A percentile compares a stretch with the other conserved stretches of the same genome.
Conservation (phyloP, 1,284 basidiomycete genomes). For the Phaffia rhodozyma region DNA sequence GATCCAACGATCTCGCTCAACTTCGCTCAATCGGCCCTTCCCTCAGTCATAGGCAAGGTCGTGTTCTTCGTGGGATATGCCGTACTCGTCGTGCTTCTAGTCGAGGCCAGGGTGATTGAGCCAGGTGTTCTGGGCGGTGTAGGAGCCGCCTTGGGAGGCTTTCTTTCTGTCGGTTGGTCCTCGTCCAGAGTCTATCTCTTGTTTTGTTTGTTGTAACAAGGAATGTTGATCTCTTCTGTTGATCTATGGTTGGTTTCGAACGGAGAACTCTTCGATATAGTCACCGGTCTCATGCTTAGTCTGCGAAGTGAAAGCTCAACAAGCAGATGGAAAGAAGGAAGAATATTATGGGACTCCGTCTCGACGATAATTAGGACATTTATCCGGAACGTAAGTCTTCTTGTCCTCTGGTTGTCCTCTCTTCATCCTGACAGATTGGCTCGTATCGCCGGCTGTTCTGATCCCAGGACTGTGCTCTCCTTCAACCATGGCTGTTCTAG, state of each 20-base stretch:
- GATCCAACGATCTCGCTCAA: not conserved
- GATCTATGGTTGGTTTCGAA: not conserved
- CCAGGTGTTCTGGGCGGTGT: not conserved
- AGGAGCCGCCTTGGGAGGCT: slow-evolving; percentile 1
- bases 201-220: not conserved
- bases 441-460: not conserved
- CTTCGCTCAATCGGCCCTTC: slow-evolving; percentile 7
- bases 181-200: not conserved
- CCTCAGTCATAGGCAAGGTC: slow-evolving; percentile 2
- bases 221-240: not conserved
- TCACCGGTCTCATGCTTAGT: slow-evolving; percentile 10
- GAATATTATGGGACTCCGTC: not conserved
- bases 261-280: not conserved
- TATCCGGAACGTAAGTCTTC: slow-evolving; percentile 4
- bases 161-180: slow-evolving; percentile 10
- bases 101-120: not conserved
- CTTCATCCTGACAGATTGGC: not conserved
- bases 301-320: slow-evolving; percentile 6
- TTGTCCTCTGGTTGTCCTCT: not conserved
- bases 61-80: slow-evolving; percentile 6
- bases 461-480: not conserved
- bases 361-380: not conserved
- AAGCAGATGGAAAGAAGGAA: slow-evolving; percentile 7
- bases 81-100: not conserved
- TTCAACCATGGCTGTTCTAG: not conserved